Percentiles rank a stretch among this genome's conserved stretches.
phyloP scores from a whole-genome alignment of 495 filamentous ascomycete genomes.

The Penicillium bovifimosum region DNA sequence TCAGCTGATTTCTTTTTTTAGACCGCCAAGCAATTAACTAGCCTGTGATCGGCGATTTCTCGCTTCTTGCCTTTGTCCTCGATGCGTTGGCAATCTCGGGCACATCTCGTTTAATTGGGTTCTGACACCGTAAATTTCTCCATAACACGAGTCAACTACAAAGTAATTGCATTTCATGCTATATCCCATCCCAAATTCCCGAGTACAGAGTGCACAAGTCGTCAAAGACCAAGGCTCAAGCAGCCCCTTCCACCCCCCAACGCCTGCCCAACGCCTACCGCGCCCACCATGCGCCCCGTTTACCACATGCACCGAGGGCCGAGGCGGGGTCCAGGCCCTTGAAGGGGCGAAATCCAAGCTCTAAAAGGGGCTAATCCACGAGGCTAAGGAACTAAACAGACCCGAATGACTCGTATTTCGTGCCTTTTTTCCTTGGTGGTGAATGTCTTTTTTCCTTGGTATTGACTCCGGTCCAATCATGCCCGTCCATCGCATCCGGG shows the following conservation, averaged over 20 bases:
- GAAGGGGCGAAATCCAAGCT: too few species aligned
- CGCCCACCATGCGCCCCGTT: neutral
- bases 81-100: constrained; percentile 5
- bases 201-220: neutral
- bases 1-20: neutral
- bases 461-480: neutral
- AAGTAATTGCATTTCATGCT: neutral
- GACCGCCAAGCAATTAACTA: neutral
- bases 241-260: too few species aligned
- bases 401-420: neutral
- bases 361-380: neutral
- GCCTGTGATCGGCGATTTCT: neutral
- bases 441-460: neutral
- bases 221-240: neutral
- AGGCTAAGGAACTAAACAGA: neutral
- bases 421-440: neutral
- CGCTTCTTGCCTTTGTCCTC: neutral
- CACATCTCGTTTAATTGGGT: neutral
- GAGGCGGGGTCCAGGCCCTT: neutral
- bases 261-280: neutral
- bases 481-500: neutral
- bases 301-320: neutral
- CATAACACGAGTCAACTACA: neutral
- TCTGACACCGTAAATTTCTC: neutral
- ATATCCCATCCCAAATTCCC: too few species aligned